Percentiles rank a stretch among this genome's conserved stretches.
Evolutionary conservation across 768 basidiomycete species (phyloP).

Genomic region (Tylopilus cervinicoccineus): DNA sequence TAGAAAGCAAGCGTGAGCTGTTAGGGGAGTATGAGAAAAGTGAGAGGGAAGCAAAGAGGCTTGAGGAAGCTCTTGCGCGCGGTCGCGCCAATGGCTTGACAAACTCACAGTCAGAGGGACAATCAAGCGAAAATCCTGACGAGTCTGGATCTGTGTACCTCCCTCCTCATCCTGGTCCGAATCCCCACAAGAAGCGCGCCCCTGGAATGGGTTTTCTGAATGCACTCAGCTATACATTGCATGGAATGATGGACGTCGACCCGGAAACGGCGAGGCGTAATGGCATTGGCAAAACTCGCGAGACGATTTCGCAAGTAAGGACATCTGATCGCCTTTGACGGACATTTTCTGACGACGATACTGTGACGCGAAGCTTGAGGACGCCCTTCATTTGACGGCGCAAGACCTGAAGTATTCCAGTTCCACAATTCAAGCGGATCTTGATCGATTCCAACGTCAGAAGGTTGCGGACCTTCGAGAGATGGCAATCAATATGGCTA

Average conservation of each 20-base stretch:
- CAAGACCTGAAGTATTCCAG: slow-evolving; percentile 96
- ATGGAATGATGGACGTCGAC: slow-evolving; percentile 99
- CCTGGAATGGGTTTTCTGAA: slow-evolving; percentile 86
- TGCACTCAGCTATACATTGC: slow-evolving; percentile 90
- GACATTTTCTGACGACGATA: slow-evolving; percentile 12
- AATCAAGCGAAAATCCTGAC: slow-evolving; percentile 35
- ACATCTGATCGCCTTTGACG: slow-evolving; percentile 9
- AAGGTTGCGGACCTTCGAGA: slow-evolving; percentile 95
- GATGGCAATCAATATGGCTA: slow-evolving; percentile 88
- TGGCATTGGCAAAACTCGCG: slow-evolving; percentile 90
- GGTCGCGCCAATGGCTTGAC: slow-evolving; percentile 38
- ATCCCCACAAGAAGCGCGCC: slow-evolving; percentile 54
- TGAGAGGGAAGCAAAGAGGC: slow-evolving; percentile 82
- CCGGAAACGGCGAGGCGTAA: slow-evolving; percentile 94
- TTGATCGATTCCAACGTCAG: slow-evolving; percentile 97
- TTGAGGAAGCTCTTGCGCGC: slow-evolving; percentile 81
- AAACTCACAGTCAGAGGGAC: slow-evolving; percentile 24
- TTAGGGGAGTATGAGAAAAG: slow-evolving; percentile 90
- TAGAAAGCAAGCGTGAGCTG: slow-evolving; percentile 80
- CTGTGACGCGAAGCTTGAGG: slow-evolving; percentile 69
- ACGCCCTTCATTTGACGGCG: slow-evolving; percentile 86
- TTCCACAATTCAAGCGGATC: slow-evolving; percentile 93
- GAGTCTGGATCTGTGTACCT: slow-evolving; percentile 49
- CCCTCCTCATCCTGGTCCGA: slow-evolving; percentile 79
- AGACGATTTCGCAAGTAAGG: slow-evolving; percentile 88